Conservation (phyloP, 768 basidiomycete genomes). For the Tricholomella constricta region DNA sequence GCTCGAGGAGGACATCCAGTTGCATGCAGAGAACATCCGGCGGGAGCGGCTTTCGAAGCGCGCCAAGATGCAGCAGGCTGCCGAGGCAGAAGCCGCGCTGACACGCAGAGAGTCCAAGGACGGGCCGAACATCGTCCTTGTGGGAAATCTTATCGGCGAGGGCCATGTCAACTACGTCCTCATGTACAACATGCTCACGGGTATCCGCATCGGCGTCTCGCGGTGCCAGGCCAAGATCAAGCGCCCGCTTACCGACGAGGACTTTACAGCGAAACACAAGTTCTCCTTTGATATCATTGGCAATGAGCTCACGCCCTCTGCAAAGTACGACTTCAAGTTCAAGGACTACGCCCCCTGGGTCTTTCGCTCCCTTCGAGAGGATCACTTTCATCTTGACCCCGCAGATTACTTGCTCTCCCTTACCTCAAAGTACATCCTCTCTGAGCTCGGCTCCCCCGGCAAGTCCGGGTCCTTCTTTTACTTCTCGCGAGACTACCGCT, state of each 20-base stretch:
- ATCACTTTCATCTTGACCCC: constrained; percentile 93
- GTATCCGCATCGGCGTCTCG: constrained; percentile 95
- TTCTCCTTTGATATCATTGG: constrained; percentile 98
- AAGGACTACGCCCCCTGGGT: constrained; percentile 99
- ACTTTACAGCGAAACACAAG: constrained; percentile 89
- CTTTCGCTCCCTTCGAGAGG: constrained; percentile 93
- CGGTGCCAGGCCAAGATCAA: constrained; percentile 95
- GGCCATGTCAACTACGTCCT: constrained; percentile 98
- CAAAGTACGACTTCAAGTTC: constrained; percentile 99
- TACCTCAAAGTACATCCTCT: constrained; percentile 96
- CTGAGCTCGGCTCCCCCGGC: constrained; percentile 95
- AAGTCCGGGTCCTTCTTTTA: constrained; percentile 99
- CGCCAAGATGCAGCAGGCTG: constrained; percentile 55
- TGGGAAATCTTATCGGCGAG: constrained; percentile 97
- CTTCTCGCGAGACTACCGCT: constrained; percentile 97
- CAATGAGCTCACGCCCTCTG: constrained; percentile 97
- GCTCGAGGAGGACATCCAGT: constrained; percentile 79
- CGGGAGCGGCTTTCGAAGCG: constrained; percentile 75
- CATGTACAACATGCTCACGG: constrained; percentile 99
- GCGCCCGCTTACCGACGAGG: constrained; percentile 79
- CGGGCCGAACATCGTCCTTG: constrained; percentile 61
- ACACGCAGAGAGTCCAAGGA: constrained; percentile 30
- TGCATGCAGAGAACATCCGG: constrained; percentile 87
- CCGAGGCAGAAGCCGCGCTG: constrained; percentile 59
- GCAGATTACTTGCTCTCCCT: constrained; percentile 97